A percentile compares a stretch with the other conserved stretches of the same genome.
Conservation (phyloP, 2,329 filamentous ascomycete species). For the Epichloe bromicola region DNA sequence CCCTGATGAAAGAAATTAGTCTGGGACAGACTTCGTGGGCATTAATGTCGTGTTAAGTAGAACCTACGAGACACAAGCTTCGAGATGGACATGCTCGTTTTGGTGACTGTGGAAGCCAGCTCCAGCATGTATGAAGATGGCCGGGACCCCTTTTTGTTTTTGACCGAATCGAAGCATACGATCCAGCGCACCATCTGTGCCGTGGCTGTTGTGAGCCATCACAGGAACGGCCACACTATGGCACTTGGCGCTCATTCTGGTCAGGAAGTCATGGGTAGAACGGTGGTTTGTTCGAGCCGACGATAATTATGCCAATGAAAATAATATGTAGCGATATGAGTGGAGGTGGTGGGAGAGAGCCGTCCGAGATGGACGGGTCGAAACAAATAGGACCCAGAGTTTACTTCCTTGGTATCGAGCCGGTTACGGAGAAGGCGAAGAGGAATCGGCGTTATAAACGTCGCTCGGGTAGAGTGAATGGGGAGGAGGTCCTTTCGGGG, state of each 20-base stretch:
- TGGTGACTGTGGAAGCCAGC: constrained; percentile 84
- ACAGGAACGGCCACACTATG: constrained; percentile 22
- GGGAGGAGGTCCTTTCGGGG: not conserved
- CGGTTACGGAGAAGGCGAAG: not conserved
- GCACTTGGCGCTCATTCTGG: constrained; percentile 17
- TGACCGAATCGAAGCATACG: constrained; percentile 23
- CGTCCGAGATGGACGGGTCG: constrained; percentile 2
- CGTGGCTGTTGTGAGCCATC: constrained; percentile 32
- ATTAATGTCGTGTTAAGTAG: not conserved
- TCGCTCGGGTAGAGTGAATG: not conserved
- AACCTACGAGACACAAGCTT: constrained; percentile 76
- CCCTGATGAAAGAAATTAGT: constrained; percentile 37
- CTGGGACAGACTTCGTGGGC: not conserved
- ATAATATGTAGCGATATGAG: constrained; percentile 3
- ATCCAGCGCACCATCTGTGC: constrained; percentile 29
- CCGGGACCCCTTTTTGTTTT: constrained; percentile 35
- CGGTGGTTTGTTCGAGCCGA: not conserved
- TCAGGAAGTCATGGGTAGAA: constrained; percentile 11
- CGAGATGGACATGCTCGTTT: constrained; percentile 74
- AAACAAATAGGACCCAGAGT: constrained; percentile 1
- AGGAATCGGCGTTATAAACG: not conserved
- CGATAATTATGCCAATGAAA: constrained; percentile 5
- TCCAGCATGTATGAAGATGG: constrained; percentile 91
- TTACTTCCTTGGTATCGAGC: not conserved
- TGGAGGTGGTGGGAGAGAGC: constrained; percentile 1